A percentile compares a stretch with the other conserved stretches of the same genome.
phyloP scores from a whole-genome alignment of 1,284 basidiomycete species.

The Irpex sp. region DNA sequence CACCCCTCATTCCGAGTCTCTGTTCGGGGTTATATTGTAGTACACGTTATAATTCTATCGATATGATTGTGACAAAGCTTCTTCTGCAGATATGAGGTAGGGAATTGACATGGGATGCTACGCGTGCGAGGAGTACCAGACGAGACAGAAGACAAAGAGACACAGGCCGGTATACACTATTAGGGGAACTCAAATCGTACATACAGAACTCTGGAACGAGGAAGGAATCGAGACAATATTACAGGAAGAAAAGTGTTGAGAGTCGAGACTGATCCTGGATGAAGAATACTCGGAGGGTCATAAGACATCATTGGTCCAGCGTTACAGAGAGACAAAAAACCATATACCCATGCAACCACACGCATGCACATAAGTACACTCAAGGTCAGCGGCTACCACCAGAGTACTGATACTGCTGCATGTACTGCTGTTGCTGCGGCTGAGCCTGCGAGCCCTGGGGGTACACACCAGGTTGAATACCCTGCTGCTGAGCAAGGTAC shows the following conservation, averaged over 20 bases:
- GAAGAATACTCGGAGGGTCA: neutral
- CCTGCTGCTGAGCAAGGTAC: constrained; percentile 40
- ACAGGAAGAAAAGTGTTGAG: too few relatives aligned
- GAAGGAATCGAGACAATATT: too few relatives aligned
- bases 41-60: neutral
- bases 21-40: neutral
- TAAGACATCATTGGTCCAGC: neutral
- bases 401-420: constrained; percentile 24
- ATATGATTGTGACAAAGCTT: neutral
- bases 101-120: neutral
- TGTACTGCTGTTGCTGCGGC: constrained; percentile 31
- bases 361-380: too few relatives aligned
- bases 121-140: neutral
- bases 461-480: constrained; percentile 25
- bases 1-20: too few relatives aligned
- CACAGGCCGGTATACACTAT: neutral
- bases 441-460: constrained; percentile 30
- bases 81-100: neutral
- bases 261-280: too few relatives aligned
- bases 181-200: neutral
- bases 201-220: neutral
- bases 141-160: neutral
- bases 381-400: constrained; percentile 10
- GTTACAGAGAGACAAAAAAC: neutral
- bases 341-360: too few relatives aligned